Conservation (phyloP, 305 asterid genomes). For the Fraxinus angustifolia region DNA sequence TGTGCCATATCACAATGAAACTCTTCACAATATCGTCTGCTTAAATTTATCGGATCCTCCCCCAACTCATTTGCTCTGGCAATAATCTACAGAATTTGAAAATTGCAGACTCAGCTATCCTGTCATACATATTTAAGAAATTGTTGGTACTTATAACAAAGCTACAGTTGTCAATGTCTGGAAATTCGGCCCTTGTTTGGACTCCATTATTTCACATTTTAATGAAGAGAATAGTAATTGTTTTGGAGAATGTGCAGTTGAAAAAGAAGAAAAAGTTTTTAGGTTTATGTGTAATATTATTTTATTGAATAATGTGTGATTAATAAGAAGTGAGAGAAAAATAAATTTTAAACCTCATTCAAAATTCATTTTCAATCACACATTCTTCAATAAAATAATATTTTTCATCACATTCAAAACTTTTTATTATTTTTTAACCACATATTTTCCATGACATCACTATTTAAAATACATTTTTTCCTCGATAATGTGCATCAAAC, state of each 20-base stretch:
- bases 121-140: conserved; percentile 45
- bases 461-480: no score
- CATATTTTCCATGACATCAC: no score
- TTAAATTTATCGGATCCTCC: conserved; percentile 77
- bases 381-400: no score
- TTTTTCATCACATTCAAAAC: no score
- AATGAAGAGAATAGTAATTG: background rate
- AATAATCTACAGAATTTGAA: conserved; percentile 85
- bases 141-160: conserved; percentile 32
- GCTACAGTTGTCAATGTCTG: conserved; percentile 7
- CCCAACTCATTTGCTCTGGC: conserved; percentile 80
- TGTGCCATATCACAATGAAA: conserved; percentile 77
- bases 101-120: conserved; percentile 62
- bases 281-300: background rate
- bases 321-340: background rate
- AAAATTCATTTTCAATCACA: no score
- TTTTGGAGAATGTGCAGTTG: background rate
- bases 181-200: background rate
- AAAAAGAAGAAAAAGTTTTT: no score
- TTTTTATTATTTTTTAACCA: no score
- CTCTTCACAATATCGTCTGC: conserved; percentile 85
- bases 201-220: background rate
- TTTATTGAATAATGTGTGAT: background rate
- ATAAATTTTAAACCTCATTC: no score
- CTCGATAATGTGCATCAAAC: no score